Conservation (phyloP, 371 early-diverging fungal genomes). For the Mucor mucedo region DNA sequence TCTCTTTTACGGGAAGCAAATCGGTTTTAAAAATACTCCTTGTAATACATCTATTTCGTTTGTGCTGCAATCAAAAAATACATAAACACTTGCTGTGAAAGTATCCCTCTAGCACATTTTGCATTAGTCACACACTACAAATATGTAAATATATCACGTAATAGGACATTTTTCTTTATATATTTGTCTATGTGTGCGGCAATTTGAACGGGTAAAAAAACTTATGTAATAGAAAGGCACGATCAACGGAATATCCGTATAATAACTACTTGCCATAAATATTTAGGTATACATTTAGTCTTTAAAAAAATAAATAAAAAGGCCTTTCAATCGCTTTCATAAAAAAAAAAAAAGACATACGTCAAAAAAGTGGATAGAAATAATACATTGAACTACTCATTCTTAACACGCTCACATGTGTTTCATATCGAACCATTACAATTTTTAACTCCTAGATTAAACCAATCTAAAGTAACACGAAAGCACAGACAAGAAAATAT, state of each 20-base stretch:
- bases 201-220: not conserved
- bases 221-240: not conserved
- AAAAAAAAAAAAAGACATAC: too few species aligned
- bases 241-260: too few species aligned
- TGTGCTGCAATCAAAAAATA: not conserved
- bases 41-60: not conserved
- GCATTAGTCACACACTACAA: conserved; percentile 16
- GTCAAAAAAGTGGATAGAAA: too few species aligned
- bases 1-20: not conserved
- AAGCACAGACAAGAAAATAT: conserved; percentile 33
- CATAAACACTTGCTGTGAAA: not conserved
- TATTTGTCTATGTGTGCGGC: too few species aligned
- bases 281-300: too few species aligned
- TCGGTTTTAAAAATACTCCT: too few species aligned
- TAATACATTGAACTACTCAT: not conserved
- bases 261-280: too few species aligned
- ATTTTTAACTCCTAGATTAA: too few species aligned
- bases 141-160: conserved; percentile 19
- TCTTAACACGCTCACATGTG: not conserved
- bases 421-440: too few species aligned
- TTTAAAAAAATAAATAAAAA: too few species aligned
- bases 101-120: too few species aligned
- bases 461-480: conserved; percentile 16
- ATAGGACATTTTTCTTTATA: not conserved
- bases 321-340: too few species aligned